Percentiles rank a stretch among this genome's conserved stretches.
phyloP scores from a whole-genome alignment of 2,329 filamentous ascomycete genomes.

The Diaporthe ilicicola region DNA sequence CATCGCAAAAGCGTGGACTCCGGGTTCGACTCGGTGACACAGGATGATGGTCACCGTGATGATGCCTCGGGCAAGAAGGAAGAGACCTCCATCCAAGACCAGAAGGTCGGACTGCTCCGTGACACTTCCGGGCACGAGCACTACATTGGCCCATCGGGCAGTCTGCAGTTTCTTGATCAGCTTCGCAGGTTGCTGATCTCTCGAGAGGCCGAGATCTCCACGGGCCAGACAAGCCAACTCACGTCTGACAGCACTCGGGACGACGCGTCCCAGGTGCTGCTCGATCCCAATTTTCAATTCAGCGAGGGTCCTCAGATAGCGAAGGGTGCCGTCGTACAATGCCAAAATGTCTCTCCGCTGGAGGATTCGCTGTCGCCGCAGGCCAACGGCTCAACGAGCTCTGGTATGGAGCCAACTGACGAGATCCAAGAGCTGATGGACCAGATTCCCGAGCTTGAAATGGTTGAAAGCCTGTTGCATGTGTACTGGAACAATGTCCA shows the following conservation, averaged over 20 bases:
- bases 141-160: constrained; percentile 49
- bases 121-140: constrained; percentile 47
- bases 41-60: neutral
- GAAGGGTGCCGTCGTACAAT: neutral
- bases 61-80: neutral
- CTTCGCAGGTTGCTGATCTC: constrained; percentile 37
- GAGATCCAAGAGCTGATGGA: constrained; percentile 10
- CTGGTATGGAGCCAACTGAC: neutral
- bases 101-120: constrained; percentile 39
- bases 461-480: neutral
- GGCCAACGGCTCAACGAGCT: neutral
- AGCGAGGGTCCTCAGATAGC: neutral
- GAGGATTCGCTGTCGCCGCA: constrained; percentile 8
- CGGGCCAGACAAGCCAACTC: neutral
- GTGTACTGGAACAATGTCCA: neutral
- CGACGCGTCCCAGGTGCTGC: neutral
- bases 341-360: neutral
- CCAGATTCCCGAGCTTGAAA: neutral
- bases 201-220: neutral
- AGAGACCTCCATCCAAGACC: neutral
- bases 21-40: neutral
- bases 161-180: constrained; percentile 46
- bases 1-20: neutral
- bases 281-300: neutral
- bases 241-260: neutral